Base-by-base conservation (phyloP, 176 grass and related monocot species). In the Zoysia japonica region DNA sequence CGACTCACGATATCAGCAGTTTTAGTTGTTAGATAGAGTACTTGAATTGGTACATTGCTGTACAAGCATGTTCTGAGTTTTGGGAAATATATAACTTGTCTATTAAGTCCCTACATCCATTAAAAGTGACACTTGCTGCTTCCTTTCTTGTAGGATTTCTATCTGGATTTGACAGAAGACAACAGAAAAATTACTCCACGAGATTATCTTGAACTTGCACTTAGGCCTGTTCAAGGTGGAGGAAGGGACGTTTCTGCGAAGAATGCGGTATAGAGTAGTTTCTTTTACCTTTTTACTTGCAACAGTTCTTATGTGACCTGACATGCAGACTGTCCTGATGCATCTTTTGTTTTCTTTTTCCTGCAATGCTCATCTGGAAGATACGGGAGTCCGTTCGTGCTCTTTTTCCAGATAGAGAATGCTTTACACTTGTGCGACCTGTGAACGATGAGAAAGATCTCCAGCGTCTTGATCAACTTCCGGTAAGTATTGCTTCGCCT, bases 401-500 rank as follows among this genome's bases (percentile, higher is more conserved):
- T 70, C 85, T 99, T 77, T 99, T 99, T 75, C 96, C 96, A 45
- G 96, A 99, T 84, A 89, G 96, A 67, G 96, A 99, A 78, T 95
- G 96, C 74, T 93, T 99, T 69, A 61, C 96, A 1, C 92, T 99
- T 39, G 96, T 99, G 71, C 88, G 96, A 37, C 96, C 96, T 72
- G 80, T 99, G 86, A 93, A 95, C 76, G 71, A 89, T 63, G 96
- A 99, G 81, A 99, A 91, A 78, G 96, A 99, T 89, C 92, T 99
- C 16, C 92, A 93, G 71, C 80, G 84, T 49, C 90, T 99, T 7
- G 90, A 99, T 84, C 92, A 94, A 86, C 91, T 95, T 82, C 86
- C 88, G 84, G 96, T 99, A 87, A 91, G 85, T 80, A 40, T 67
- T 78, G 67, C 11, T 76, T 76, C 16, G 8, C 82, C 84, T 75